These are phyloP conservation scores for Apiospora saccharicola DNA, from an alignment of 2,329 filamentous ascomycete species.

Conservation along the genomic window DNA sequence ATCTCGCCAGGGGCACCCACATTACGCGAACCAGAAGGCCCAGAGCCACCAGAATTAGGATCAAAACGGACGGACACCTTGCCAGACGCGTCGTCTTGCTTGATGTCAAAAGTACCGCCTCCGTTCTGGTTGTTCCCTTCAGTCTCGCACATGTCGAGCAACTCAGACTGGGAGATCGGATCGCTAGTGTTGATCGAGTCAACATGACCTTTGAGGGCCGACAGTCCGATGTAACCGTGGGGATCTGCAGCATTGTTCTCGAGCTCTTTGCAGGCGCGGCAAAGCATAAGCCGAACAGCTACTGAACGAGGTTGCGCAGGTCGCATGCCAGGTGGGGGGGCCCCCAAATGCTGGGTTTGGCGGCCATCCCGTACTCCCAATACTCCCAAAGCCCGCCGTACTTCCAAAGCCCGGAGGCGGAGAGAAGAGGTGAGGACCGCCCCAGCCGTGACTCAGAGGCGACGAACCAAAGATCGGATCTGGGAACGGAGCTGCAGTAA, in stretches of 20 bases:
- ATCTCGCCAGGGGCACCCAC: conserved; percentile 72
- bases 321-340: conserved; percentile 42
- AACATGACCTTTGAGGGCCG: conserved; percentile 70
- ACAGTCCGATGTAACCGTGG: conserved; percentile 75
- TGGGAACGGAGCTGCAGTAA: conserved; percentile 51
- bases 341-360: conserved; percentile 41
- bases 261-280: conserved; percentile 76
- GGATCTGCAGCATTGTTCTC: conserved; percentile 51
- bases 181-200: conserved; percentile 59
- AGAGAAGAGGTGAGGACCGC: conserved; percentile 46
- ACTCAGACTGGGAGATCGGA: conserved; percentile 66
- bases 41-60: conserved; percentile 54
- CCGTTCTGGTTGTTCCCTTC: conserved; percentile 88
- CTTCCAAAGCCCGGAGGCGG: conserved; percentile 57
- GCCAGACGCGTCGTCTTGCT: conserved; percentile 54
- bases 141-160: conserved; percentile 87
- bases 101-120: conserved; percentile 83
- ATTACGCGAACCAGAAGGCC: conserved; percentile 50
- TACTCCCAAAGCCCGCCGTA: conserved; percentile 52
- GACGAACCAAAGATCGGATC: conserved; percentile 47
- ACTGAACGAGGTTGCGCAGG: conserved; percentile 70
- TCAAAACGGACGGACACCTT: conserved; percentile 61
- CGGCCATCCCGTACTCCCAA: conserved; percentile 49
- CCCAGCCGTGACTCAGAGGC: conserved; percentile 46
- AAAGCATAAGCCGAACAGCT: conserved; percentile 75